A percentile compares a stretch with the other conserved stretches of the same genome.
These are phyloP conservation scores for Teunomyces stri DNA, from an alignment of 805 yeast species.

Conservation along the genomic window DNA sequence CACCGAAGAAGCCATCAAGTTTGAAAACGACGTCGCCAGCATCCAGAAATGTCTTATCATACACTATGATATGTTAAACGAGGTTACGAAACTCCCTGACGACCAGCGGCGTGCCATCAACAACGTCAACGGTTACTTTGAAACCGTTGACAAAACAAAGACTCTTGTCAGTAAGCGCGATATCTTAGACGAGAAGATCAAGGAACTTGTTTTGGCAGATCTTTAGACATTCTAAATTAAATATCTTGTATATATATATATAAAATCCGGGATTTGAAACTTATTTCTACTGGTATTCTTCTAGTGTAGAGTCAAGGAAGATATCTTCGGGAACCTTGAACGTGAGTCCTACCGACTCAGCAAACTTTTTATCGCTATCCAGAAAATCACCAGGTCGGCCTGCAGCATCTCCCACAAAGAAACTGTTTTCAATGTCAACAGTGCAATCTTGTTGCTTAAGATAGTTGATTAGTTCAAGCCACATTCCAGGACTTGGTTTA, in stretches of 20 bases:
- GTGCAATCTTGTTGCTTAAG: constrained; percentile 19
- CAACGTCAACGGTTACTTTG: constrained; percentile 62
- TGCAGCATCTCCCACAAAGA: constrained; percentile 96
- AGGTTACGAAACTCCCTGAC: constrained; percentile 15
- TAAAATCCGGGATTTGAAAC: background rate
- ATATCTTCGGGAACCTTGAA: constrained; percentile 75
- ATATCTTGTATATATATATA: background rate
- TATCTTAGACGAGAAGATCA: constrained; percentile 19
- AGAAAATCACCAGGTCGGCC: constrained; percentile 79
- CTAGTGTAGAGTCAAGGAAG: constrained; percentile 26
- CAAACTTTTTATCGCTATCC: constrained; percentile 70
- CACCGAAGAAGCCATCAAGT: constrained; percentile 65
- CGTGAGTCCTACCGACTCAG: constrained; percentile 48
- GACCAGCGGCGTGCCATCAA: constrained; percentile 26
- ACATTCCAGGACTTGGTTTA: constrained; percentile 83
- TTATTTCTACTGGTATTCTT: background rate
- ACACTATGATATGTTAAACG: constrained; percentile 26
- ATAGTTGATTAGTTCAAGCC: constrained; percentile 50
- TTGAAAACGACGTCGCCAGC: constrained; percentile 66
- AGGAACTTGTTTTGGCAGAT: constrained; percentile 15
- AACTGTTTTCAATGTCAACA: constrained; percentile 45
- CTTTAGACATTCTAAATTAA: background rate
- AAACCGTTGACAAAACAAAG: constrained; percentile 52
- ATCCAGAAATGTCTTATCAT: constrained; percentile 40
- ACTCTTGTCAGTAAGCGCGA: constrained; percentile 16